phyloP scores from a whole-genome alignment of 1,284 basidiomycete species.

The Agroathelia rolfsii region DNA sequence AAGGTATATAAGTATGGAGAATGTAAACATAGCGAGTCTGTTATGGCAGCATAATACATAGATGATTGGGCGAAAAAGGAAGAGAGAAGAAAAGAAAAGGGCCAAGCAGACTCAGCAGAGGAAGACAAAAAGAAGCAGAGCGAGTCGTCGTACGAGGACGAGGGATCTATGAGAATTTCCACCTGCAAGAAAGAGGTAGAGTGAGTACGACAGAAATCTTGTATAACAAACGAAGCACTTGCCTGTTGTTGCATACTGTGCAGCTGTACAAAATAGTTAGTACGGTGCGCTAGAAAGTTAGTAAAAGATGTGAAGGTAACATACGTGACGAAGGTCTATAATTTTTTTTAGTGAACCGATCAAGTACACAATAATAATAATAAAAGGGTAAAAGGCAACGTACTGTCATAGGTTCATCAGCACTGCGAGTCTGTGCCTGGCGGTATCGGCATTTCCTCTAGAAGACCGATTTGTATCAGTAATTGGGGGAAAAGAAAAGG shows the following conservation, averaged over 20 bases:
- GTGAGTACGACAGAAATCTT: slow-evolving; percentile 1
- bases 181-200: slow-evolving; percentile 24
- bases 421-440: slow-evolving; percentile 89
- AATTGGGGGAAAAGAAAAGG: not conserved
- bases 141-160: no score
- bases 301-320: slow-evolving; percentile 16
- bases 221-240: no score
- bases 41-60: no score
- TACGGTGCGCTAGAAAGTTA: slow-evolving; percentile 1
- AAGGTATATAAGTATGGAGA: no score
- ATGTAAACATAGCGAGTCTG: no score
- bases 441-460: slow-evolving; percentile 86
- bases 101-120: no score
- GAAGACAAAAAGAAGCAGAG: no score
- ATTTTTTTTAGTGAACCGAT: no score
- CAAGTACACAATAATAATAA: no score
- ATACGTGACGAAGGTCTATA: slow-evolving; percentile 53
- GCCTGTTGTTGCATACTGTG: slow-evolving; percentile 52
- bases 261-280: slow-evolving; percentile 29
- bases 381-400: slow-evolving; percentile 27
- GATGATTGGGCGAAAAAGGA: no score
- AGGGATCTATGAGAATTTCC: slow-evolving; percentile 54
- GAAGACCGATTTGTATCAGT: slow-evolving; percentile 10
- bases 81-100: no score
- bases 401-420: slow-evolving; percentile 95